A percentile compares a stretch with the other conserved stretches of the same genome.
Conservation (phyloP, 2,329 filamentous ascomycete genomes). For the Cucurbitaria berberidis region DNA sequence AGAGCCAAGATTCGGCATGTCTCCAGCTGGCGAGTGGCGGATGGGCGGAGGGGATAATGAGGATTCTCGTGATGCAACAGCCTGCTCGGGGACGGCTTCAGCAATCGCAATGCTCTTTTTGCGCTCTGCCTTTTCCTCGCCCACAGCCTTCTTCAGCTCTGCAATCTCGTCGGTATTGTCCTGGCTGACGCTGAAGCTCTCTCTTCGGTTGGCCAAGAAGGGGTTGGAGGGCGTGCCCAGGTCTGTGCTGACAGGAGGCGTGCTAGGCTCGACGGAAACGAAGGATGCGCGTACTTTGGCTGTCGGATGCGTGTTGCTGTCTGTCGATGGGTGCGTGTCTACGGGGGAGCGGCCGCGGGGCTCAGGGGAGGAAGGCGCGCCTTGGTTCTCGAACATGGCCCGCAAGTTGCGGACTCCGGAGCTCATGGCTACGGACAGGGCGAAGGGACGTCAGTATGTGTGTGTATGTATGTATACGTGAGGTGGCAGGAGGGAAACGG, state of each 20-base stretch:
- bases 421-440: slow-evolving; percentile 54
- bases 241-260: slow-evolving; percentile 36
- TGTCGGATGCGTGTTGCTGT: slow-evolving; percentile 43
- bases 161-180: slow-evolving; percentile 42
- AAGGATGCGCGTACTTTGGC: slow-evolving; percentile 58
- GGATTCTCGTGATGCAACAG: slow-evolving; percentile 49
- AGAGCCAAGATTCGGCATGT: slow-evolving; percentile 40
- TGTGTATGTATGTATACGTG: slow-evolving; percentile 15
- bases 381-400: slow-evolving; percentile 57
- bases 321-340: slow-evolving; percentile 40
- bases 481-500: slow-evolving; percentile 14
- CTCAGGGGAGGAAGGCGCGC: slow-evolving; percentile 47
- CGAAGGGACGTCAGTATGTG: slow-evolving; percentile 34
- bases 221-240: slow-evolving; percentile 38
- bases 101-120: slow-evolving; percentile 43
- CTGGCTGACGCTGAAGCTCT: slow-evolving; percentile 52
- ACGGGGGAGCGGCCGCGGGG: slow-evolving; percentile 54
- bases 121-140: slow-evolving; percentile 49
- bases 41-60: slow-evolving; percentile 43
- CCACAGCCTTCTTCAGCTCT: slow-evolving; percentile 50
- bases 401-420: slow-evolving; percentile 56
- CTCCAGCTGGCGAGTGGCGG: slow-evolving; percentile 31
- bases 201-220: slow-evolving; percentile 41
- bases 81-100: slow-evolving; percentile 52
- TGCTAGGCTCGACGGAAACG: slow-evolving; percentile 52